A percentile compares a stretch with the other conserved stretches of the same genome.
Conservation (phyloP, 495 filamentous ascomycete genomes). For the Acidomyces sp. region DNA sequence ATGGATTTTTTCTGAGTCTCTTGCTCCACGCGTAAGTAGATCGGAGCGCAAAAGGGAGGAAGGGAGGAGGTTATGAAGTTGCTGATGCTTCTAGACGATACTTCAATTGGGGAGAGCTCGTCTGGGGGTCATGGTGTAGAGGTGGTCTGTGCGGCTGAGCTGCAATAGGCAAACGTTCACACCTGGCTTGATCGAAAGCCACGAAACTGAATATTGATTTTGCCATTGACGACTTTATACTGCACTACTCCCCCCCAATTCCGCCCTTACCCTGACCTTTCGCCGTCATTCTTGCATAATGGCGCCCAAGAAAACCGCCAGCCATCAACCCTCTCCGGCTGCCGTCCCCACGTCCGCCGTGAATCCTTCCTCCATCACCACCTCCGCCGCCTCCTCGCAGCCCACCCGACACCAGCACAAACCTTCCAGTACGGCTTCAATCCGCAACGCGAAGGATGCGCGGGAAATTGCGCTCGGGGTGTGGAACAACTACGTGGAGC, state of each 20-base stretch:
- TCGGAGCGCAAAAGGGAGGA: too few species aligned
- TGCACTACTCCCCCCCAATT: too few species aligned
- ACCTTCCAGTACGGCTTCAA: slow-evolving; percentile 17
- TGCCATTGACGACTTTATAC: too few species aligned
- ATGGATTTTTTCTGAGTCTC: too few species aligned
- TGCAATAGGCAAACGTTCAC: not conserved
- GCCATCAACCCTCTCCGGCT: slow-evolving; percentile 8
- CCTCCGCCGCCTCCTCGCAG: slow-evolving; percentile 4
- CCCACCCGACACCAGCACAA: slow-evolving; percentile 6
- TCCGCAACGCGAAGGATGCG: slow-evolving; percentile 33
- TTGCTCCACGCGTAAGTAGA: too few species aligned
- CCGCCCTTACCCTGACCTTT: too few species aligned
- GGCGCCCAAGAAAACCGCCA: slow-evolving; percentile 18
- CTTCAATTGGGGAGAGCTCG: too few species aligned
- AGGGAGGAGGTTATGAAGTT: too few species aligned
- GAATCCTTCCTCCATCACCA: slow-evolving; percentile 5
- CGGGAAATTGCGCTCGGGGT: slow-evolving; percentile 43
- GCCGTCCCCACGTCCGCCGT: slow-evolving; percentile 4
- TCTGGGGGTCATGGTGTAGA: too few species aligned
- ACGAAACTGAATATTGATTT: not conserved
- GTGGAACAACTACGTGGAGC: slow-evolving; percentile 59
- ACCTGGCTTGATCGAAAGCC: not conserved
- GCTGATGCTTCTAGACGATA: too few species aligned
- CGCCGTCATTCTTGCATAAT: too few species aligned
- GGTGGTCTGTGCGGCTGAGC: too few species aligned